These are phyloP conservation scores for Aureobasidium sp. DNA, from an alignment of 2,329 filamentous ascomycete genomes.

Conservation along the genomic window DNA sequence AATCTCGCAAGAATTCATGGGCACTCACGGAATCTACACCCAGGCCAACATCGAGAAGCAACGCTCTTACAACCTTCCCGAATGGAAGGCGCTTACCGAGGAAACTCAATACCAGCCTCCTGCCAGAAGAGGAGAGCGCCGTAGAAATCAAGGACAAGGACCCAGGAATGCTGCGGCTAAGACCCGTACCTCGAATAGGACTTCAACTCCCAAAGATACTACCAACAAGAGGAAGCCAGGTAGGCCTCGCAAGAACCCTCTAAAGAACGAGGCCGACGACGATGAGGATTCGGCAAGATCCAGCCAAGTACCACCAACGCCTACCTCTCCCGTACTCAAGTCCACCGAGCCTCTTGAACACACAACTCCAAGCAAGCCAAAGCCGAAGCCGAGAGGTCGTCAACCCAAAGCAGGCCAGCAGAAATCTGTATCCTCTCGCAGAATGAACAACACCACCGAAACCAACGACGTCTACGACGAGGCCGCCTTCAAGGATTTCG, in stretches of 20 bases:
- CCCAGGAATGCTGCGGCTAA: conserved; percentile 32
- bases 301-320: conserved; percentile 34
- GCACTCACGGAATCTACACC: conserved; percentile 88
- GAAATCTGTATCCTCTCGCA: conserved; percentile 73
- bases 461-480: conserved; percentile 77
- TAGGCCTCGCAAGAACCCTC: conserved; percentile 36
- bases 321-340: conserved; percentile 38
- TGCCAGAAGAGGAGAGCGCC: conserved; percentile 75
- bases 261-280: conserved; percentile 22
- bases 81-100: conserved; percentile 90
- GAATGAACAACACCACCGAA: conserved; percentile 78
- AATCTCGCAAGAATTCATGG: conserved; percentile 97
- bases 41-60: conserved; percentile 97
- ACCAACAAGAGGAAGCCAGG: conserved; percentile 44
- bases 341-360: conserved; percentile 42
- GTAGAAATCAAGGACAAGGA: conserved; percentile 49
- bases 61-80: conserved; percentile 89
- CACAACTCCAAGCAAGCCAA: conserved; percentile 34
- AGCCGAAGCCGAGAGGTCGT: conserved; percentile 26
- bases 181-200: conserved; percentile 19
- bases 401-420: conserved; percentile 55
- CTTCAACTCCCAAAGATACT: conserved; percentile 20
- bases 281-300: background rate
- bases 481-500: conserved; percentile 80
- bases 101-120: conserved; percentile 95